These are phyloP conservation scores for Paulownia fortunei DNA, from an alignment of 257 asterid genomes.

Conservation along the genomic window DNA sequence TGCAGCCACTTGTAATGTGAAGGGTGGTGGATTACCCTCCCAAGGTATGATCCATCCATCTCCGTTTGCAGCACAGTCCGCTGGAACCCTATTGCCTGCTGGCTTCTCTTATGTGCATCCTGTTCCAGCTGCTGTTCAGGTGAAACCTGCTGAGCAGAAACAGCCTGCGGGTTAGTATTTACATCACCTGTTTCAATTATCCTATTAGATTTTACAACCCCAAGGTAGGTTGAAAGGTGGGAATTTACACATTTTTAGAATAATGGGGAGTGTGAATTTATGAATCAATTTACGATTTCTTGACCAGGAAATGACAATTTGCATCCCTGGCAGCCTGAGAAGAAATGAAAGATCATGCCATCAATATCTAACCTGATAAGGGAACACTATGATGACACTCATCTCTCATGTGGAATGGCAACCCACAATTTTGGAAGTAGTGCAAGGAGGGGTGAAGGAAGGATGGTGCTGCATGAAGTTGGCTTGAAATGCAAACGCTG, in stretches of 20 bases:
- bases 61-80: slow-evolving; percentile 60
- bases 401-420: slow-evolving; percentile 26
- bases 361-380: background rate
- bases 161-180: slow-evolving; percentile 78
- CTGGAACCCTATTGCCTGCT: slow-evolving; percentile 62
- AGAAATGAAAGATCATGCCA: slow-evolving; percentile 59
- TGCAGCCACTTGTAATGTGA: slow-evolving; percentile 70
- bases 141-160: slow-evolving; percentile 84
- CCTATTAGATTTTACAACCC: slow-evolving; percentile 5
- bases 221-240: slow-evolving; percentile 6
- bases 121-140: slow-evolving; percentile 73
- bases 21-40: slow-evolving; percentile 60
- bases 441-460: slow-evolving; percentile 13
- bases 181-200: background rate
- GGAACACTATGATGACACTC: slow-evolving; percentile 3
- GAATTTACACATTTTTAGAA: slow-evolving; percentile 1
- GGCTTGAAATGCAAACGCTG: slow-evolving; percentile 19
- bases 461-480: slow-evolving; percentile 19
- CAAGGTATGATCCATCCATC: slow-evolving; percentile 63
- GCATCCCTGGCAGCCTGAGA: slow-evolving; percentile 95
- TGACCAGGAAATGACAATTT: slow-evolving; percentile 87
- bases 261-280: slow-evolving; percentile 36
- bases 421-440: slow-evolving; percentile 30
- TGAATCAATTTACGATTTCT: slow-evolving; percentile 38
- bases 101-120: slow-evolving; percentile 75